Base-by-base conservation (phyloP, 2,329 filamentous ascomycete species). In the Fusarium nurragi region DNA sequence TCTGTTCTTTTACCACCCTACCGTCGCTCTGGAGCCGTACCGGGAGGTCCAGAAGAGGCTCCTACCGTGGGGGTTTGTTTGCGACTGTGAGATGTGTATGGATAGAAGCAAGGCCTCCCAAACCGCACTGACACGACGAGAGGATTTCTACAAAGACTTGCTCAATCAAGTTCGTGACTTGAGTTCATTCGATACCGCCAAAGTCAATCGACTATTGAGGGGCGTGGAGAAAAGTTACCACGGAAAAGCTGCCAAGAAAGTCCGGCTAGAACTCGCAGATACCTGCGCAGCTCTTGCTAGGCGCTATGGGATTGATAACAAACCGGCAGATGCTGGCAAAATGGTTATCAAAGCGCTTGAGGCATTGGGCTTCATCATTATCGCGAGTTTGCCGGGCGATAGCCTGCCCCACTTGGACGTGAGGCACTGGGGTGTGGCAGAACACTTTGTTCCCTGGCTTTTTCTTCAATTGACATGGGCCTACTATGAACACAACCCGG, bases 191-290 rank as follows among this genome's bases (percentile, higher is more conserved):
- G 45, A 60, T 22, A 28, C 46, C 6, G 10, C 10, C 13, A 63
- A 53, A 23, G 52, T 56, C 9, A 40, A 21, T 14, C 61, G 39
- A 8, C 23, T 74, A 2, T 11, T 77, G 10, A 55, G 48, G 2
- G 38, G 61, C 2, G 21, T 75, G 2, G 65, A 69, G 11, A 60
- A 67, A 8, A 76, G 68, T 1, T 75, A 73, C 22, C 6, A 12
- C 5, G 13, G 26, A 9, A 56, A 60, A 3, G 16, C 28, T 3
- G n/a, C 16, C 3, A 43, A 32, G 7, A 18, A 30, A 7, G 19
- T 39, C 26, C 21, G 44, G 6, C 25, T 50, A 21, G 51, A 54
- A 16, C 34, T 54, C 34, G 50, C n/a, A 14, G 19, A 7, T 9
- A 7, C 5, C 9, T 51, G 25, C 45, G 38, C 50, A 25, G 21